A percentile compares a stretch with the other conserved stretches of the same genome.
Conservation (phyloP, 2,329 filamentous ascomycete species). For the Tympanopsis confertula region DNA sequence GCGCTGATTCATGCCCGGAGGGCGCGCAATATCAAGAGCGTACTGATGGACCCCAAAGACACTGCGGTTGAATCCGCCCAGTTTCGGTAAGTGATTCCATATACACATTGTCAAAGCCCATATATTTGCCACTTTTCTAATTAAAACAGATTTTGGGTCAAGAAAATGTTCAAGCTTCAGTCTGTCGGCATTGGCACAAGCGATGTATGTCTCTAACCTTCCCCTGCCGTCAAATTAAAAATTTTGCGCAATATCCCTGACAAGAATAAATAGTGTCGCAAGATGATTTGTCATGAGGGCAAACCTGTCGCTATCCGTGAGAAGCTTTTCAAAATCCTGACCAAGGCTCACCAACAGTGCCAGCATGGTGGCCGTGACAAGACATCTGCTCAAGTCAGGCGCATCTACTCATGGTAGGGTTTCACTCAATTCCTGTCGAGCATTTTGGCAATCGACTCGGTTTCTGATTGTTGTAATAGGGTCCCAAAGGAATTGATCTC, state of each 20-base stretch:
- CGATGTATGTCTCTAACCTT: slow-evolving; percentile 17
- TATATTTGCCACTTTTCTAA: slow-evolving; percentile 3
- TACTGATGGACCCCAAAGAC: slow-evolving; percentile 33
- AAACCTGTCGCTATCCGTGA: slow-evolving; percentile 39
- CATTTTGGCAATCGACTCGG: neutral
- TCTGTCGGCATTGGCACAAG: slow-evolving; percentile 20
- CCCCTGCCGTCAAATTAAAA: neutral
- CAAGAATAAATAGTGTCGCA: slow-evolving; percentile 14
- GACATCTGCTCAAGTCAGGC: slow-evolving; percentile 35
- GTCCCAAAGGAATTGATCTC: slow-evolving; percentile 37
- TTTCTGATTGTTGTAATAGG: slow-evolving; percentile 16
- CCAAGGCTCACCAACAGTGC: slow-evolving; percentile 33
- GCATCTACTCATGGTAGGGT: slow-evolving; percentile 34
- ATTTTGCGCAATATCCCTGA: slow-evolving; percentile 1
- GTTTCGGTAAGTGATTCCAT: slow-evolving; percentile 23
- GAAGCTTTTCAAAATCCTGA: slow-evolving; percentile 36
- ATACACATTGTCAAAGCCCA: neutral
- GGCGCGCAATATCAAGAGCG: slow-evolving; percentile 30
- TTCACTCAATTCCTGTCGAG: slow-evolving; percentile 1
- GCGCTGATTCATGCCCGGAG: slow-evolving; percentile 33
- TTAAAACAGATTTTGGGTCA: slow-evolving; percentile 32
- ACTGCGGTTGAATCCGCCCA: slow-evolving; percentile 35
- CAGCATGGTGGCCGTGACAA: slow-evolving; percentile 38
- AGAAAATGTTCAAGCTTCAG: slow-evolving; percentile 37
- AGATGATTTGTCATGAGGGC: slow-evolving; percentile 34